These are phyloP conservation scores for Trichoderma simmonsii DNA, from an alignment of 2,329 filamentous ascomycete species.

Conservation along the genomic window DNA sequence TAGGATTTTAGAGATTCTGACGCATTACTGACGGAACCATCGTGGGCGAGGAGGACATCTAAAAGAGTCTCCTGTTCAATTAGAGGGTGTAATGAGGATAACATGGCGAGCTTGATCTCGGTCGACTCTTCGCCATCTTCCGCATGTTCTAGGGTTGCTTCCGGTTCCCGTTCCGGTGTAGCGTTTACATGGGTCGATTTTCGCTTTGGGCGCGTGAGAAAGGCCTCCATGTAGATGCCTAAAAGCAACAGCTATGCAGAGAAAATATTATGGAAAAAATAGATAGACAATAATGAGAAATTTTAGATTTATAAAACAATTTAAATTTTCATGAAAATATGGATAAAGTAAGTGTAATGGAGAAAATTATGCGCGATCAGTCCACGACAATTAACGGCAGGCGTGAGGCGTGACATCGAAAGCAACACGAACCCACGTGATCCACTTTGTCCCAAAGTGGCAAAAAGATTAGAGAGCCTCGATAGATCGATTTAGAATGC, in stretches of 20 bases:
- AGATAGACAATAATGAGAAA: no score
- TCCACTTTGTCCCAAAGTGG: background rate
- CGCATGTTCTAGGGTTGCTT: constrained; percentile 30
- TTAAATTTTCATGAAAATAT: background rate
- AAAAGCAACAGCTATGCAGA: background rate
- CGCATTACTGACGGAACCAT: constrained; percentile 71
- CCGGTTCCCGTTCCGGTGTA: constrained; percentile 22
- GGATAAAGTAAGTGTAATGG: background rate
- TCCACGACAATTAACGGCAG: constrained; percentile 4
- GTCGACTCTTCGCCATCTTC: constrained; percentile 69
- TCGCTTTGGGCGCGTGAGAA: constrained; percentile 54
- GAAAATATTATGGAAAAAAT: background rate
- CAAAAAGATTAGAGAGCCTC: constrained; percentile 15
- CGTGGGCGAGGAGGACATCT: constrained; percentile 72
- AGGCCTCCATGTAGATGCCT: constrained; percentile 51
- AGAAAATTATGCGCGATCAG: background rate
- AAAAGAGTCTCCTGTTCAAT: constrained; percentile 66
- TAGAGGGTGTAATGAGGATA: constrained; percentile 71
- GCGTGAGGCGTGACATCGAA: constrained; percentile 20
- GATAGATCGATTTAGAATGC: constrained; percentile 21
- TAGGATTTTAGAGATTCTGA: constrained; percentile 50
- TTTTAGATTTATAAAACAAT: background rate
- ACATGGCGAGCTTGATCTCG: constrained; percentile 80
- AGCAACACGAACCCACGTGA: constrained; percentile 32
- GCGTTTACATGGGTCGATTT: constrained; percentile 34